Evolutionary conservation across 1,139 yeast species (phyloP), one percentile per base, ranked within the genome.

Genomic region (Pichia sp.): DNA sequence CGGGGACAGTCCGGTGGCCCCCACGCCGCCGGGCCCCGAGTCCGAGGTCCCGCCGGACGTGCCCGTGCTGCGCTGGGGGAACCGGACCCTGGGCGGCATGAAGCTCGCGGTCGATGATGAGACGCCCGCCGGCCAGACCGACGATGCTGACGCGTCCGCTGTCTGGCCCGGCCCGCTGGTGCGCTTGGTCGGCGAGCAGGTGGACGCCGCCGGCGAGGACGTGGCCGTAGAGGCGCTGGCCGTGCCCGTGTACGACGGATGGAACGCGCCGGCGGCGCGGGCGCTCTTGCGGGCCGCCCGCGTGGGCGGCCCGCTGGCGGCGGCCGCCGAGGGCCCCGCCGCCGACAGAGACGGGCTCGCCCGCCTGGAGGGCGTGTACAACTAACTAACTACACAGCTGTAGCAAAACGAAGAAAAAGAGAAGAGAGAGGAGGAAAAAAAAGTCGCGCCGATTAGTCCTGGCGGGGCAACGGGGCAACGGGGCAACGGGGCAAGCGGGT

Each of bases 241-340:
- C 1, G 59, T 57, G 16, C 40, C 49, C 36, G 60, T 57, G 3
- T 57, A 57, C 43, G 60, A 57, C 11, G 59, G 59, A 1, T 53
- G 52, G 38, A 56, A 56, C 40, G 38, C 13, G n/a, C 42, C 29
- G 16, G 56, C 57, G 10, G 52, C 50, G 3, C 40, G 40, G 31
- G 49, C 45, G 3, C 40, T 44, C 1, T 19, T 53, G 29, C 10
- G 19, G 15, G 54, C 50, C 3, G 31, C 42, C 13, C 52, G 50
- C 16, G 48, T 50, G 13, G 31, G 11, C 31, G 41, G 15, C 19
- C 13, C 16, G 11, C 31, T 5, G 47, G 36, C 16, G 38, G 32
- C 15, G n/a, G 31, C 23, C 15, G 31, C 46, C 31, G 30, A 44
- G 8, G 31, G 16, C 8, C 31, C 29, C 30, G 41, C 16, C 41